Evolutionary conservation across 768 basidiomycete species (phyloP).

Genomic region (Serendipita sp.): DNA sequence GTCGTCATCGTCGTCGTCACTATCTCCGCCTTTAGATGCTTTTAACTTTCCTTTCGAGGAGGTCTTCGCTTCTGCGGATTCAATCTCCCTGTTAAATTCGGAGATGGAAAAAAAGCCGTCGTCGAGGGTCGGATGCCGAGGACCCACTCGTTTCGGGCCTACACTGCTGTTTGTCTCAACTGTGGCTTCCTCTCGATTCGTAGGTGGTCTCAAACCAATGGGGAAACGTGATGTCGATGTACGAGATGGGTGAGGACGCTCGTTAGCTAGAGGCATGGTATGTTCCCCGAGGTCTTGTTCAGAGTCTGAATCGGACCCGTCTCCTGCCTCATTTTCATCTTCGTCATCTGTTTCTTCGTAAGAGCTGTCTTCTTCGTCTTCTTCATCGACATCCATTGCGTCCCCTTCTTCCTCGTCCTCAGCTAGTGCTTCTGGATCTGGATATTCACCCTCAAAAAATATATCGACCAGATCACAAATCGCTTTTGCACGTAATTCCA

Average conservation of each 20-base stretch:
- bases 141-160: constrained; percentile 9
- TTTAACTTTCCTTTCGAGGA: constrained; percentile 41
- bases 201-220: too few species aligned
- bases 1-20: constrained; percentile 18
- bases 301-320: constrained; percentile 9
- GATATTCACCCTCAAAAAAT: constrained; percentile 34
- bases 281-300: constrained; percentile 9
- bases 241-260: background rate
- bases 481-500: constrained; percentile 62
- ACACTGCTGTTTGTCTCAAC: background rate
- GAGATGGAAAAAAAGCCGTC: constrained; percentile 83
- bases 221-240: too few species aligned
- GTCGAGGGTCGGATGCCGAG: constrained; percentile 40
- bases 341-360: constrained; percentile 17
- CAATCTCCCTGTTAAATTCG: constrained; percentile 74
- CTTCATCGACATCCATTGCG: constrained; percentile 19
- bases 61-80: constrained; percentile 51
- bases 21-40: constrained; percentile 21
- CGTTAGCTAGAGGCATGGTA: constrained; percentile 11
- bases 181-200: background rate
- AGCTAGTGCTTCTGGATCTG: constrained; percentile 14
- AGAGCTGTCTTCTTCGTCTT: constrained; percentile 18
- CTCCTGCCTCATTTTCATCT: constrained; percentile 16
- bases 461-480: constrained; percentile 54
- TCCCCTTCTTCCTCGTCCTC: constrained; percentile 12